These are phyloP conservation scores for Buddleja alternifolia DNA, from an alignment of 257 asterid species.

Conservation along the genomic window DNA sequence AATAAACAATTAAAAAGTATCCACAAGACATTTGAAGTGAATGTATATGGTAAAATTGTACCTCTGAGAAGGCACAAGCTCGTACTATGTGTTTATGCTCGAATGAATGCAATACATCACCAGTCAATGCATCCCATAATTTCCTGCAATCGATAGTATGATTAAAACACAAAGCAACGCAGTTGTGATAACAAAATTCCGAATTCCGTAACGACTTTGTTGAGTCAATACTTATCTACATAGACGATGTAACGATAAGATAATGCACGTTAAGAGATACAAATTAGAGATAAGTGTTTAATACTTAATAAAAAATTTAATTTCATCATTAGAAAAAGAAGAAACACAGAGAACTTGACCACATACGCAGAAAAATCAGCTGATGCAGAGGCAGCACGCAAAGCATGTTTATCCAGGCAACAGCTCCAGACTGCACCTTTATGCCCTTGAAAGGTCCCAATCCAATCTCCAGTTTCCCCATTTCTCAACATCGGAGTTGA, in stretches of 20 bases:
- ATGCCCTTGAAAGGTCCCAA: constrained; percentile 98
- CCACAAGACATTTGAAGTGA: not conserved
- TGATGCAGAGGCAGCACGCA: constrained; percentile 95
- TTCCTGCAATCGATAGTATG: constrained; percentile 62
- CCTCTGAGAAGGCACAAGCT: constrained; percentile 96
- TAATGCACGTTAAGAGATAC: not conserved
- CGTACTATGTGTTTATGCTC: constrained; percentile 99
- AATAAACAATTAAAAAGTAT: not conserved
- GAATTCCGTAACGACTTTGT: not conserved
- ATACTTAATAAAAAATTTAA: not conserved
- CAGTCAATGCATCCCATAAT: constrained; percentile 95
- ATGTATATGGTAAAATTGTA: constrained; percentile 21
- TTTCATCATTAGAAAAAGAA: not conserved
- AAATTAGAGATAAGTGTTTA: not conserved
- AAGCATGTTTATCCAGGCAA: constrained; percentile 84
- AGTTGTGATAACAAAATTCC: not conserved
- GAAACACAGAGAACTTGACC: constrained; percentile 12
- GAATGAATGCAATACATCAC: constrained; percentile 90
- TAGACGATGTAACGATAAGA: not conserved
- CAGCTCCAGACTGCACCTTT: constrained; percentile 99
- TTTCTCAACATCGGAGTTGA: constrained; percentile 95
- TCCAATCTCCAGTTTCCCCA: constrained; percentile 99
- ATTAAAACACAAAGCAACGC: constrained; percentile 17
- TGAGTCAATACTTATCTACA: not conserved
- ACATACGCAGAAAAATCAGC: constrained; percentile 98